Base-by-base conservation (phyloP, 495 filamentous ascomycete genomes). In the Neurospora sp. region DNA sequence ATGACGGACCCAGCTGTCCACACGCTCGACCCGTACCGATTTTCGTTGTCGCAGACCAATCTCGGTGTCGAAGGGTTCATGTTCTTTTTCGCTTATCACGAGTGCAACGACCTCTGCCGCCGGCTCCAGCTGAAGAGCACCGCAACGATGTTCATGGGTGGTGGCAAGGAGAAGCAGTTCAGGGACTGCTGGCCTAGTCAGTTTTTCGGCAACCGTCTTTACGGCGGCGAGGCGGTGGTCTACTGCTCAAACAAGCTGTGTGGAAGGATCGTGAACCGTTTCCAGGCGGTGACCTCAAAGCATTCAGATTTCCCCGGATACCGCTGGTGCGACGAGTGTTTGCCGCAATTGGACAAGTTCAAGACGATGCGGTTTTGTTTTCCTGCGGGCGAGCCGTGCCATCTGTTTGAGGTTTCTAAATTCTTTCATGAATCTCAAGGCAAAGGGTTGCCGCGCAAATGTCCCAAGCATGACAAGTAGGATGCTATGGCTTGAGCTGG, bases 161-260 rank as follows among this genome's bases (percentile, higher is more conserved):
- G 74, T 31, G 73, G 39, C 14, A 75, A 71, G 48, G n/a, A 27
- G 10, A 27, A 14, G 20, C 48, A 73, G 39, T 81, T 81, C 71
- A 27, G 78, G 3, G 69, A 78, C 70, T 12, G 12, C 8, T 82
- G 78, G 81, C 75, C 72, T 38, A 66, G 11, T 9, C 5, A 71
- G 77, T 8, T 70, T 0, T 16, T 31, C 1, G 27, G 27, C 27
- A 27, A 27, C 27, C 27, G 27, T 27, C 27, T 27, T 2, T 27
- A 27, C 27, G 27, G 27, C 27, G 27, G 27, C 27, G 27, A 27
- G 27, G 27, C 27, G 27, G 27, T 27, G 27, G 27, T 27, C 3
- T 31, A 1, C 27, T 83, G 81, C 75, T 81, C 81, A 9, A 83
- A 83, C 77, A 82, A 82, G 70, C 69, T 83, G 14, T 83, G 81